A percentile compares a stretch with the other conserved stretches of the same genome.
Conservation (phyloP, 257 asterid genomes). For the Plantago major region DNA sequence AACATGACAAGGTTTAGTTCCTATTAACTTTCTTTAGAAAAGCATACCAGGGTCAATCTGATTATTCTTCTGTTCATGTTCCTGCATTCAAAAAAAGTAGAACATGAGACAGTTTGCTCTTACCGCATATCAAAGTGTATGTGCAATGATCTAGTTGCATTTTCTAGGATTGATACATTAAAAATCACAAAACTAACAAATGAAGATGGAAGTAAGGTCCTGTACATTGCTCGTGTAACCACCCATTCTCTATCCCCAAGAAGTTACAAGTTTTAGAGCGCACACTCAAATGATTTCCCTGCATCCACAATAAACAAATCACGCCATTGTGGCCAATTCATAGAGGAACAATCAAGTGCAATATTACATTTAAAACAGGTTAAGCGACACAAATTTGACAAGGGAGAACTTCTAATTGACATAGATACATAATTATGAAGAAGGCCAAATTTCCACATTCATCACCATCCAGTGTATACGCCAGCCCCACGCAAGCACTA, state of each 20-base stretch:
- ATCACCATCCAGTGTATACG: too few species aligned
- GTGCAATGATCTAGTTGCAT: slow-evolving; percentile 1
- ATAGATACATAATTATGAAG: background rate
- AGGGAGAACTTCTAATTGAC: background rate
- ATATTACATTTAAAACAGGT: background rate
- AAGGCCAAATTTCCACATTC: background rate
- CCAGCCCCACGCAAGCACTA: too few species aligned
- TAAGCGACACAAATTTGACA: background rate
- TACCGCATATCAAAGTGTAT: too few species aligned
- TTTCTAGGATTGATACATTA: background rate
- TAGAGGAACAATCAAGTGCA: too few species aligned
- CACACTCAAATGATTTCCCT: slow-evolving; percentile 33
- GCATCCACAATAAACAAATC: slow-evolving; percentile 23
- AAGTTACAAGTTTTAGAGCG: slow-evolving; percentile 15
- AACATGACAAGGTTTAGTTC: too few species aligned
- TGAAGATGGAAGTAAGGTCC: slow-evolving; percentile 10
- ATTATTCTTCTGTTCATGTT: slow-evolving; percentile 30
- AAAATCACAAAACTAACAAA: background rate
- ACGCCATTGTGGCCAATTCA: background rate
- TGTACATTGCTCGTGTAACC: slow-evolving; percentile 43
- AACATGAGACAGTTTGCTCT: background rate
- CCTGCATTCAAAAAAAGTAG: slow-evolving; percentile 39
- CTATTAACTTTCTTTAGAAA: background rate
- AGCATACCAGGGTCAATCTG: slow-evolving; percentile 63
- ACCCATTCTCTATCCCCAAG: slow-evolving; percentile 40